A percentile compares a stretch with the other conserved stretches of the same genome.
Conservation (phyloP, 192 early-diverging fungal genomes). For the Rhizophagus prolifer region DNA sequence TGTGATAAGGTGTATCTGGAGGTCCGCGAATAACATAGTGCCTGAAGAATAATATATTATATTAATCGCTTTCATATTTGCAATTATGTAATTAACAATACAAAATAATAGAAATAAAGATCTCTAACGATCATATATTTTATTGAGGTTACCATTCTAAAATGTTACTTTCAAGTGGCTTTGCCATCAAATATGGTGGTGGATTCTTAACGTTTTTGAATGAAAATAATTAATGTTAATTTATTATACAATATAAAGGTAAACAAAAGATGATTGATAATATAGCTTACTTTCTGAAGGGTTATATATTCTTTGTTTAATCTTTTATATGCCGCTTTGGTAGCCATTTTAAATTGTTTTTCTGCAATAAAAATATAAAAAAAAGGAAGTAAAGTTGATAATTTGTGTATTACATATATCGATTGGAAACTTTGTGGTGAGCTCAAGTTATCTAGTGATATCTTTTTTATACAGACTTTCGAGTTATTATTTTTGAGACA, state of each 20-base stretch:
- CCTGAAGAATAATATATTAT: slow-evolving; percentile 44
- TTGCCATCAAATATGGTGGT: slow-evolving; percentile 85
- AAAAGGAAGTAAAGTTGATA: not conserved
- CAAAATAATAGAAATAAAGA: not conserved
- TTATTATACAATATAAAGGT: not conserved
- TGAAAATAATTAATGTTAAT: not conserved
- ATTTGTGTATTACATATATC: not conserved
- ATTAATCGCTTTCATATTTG: not conserved
- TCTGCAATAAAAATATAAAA: not conserved
- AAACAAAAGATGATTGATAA: not conserved
- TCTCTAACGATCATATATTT: not conserved
- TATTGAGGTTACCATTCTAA: slow-evolving; percentile 81
- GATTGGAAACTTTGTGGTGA: not conserved
- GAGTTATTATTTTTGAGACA: too few relatives aligned
- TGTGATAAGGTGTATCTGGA: slow-evolving; percentile 89
- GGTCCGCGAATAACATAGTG: slow-evolving; percentile 97
- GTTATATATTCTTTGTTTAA: slow-evolving; percentile 79
- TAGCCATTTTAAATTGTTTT: slow-evolving; percentile 60
- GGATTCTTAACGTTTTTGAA: slow-evolving; percentile 52
- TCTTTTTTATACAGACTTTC: too few relatives aligned
- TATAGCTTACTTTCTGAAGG: slow-evolving; percentile 55
- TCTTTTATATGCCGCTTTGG: slow-evolving; percentile 73
- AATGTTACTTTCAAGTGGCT: slow-evolving; percentile 92
- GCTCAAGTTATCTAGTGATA: not conserved
- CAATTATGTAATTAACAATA: not conserved